phyloP scores from a whole-genome alignment of 1,139 yeast genomes.

The Zygosaccharomyces sapae region DNA sequence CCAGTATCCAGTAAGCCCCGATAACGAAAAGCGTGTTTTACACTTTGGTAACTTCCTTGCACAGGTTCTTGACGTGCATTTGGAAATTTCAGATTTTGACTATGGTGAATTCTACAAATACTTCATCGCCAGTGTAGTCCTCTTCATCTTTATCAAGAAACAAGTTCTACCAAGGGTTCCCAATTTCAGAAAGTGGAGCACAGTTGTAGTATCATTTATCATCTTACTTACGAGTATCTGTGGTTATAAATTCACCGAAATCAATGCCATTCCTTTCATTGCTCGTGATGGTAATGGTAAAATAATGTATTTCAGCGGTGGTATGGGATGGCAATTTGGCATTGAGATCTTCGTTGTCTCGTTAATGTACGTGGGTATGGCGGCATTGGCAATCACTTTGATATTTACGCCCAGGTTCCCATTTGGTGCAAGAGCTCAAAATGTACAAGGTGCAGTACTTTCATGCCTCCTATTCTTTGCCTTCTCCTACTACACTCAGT shows the following conservation, averaged over 20 bases:
- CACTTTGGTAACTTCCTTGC: conserved; percentile 54
- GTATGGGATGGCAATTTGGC: conserved; percentile 64
- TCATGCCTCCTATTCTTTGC: conserved; percentile 34
- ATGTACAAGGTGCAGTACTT: conserved; percentile 22
- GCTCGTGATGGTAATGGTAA: conserved; percentile 47
- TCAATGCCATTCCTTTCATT: conserved; percentile 59
- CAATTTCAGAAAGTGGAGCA: conserved; percentile 36
- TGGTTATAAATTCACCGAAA: conserved; percentile 62
- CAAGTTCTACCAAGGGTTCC: conserved; percentile 38
- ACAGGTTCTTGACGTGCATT: conserved; percentile 42
- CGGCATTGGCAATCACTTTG: conserved; percentile 40
- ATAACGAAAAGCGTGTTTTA: conserved; percentile 33
- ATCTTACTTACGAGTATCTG: conserved; percentile 47
- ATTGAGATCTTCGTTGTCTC: conserved; percentile 55
- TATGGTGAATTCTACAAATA: conserved; percentile 43
- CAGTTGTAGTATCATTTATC: conserved; percentile 41
- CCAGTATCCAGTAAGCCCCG: conserved; percentile 33
- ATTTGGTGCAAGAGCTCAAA: conserved; percentile 18
- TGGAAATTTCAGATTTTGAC: conserved; percentile 45
- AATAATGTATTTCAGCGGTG: conserved; percentile 58
- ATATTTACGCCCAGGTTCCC: conserved; percentile 31
- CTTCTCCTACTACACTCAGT: conserved; percentile 37
- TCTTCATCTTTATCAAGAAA: conserved; percentile 50
- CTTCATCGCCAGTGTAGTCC: conserved; percentile 44
- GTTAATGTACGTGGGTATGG: conserved; percentile 45